Conservation (phyloP, 805 yeast species). For the Yamadazyma akitaensis region DNA sequence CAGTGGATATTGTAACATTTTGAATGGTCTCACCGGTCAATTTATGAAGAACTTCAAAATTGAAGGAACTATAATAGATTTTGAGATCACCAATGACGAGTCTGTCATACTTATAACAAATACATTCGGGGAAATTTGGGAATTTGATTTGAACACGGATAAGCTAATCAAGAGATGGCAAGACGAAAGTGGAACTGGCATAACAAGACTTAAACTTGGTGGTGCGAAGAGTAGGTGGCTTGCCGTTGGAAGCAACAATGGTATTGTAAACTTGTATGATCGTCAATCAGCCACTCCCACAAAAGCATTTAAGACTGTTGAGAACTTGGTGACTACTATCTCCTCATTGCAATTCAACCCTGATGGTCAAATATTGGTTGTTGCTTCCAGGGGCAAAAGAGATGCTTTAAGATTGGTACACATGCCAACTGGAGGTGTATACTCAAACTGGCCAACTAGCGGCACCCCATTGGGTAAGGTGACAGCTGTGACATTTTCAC, state of each 20-base stretch:
- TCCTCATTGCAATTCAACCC: conserved; percentile 69
- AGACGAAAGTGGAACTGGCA: conserved; percentile 82
- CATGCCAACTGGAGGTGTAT: conserved; percentile 81
- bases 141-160: conserved; percentile 48
- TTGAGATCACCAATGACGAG: conserved; percentile 57
- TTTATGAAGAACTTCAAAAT: conserved; percentile 85
- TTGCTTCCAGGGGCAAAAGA: conserved; percentile 79
- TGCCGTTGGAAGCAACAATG: conserved; percentile 86
- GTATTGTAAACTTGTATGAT: conserved; percentile 87
- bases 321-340: conserved; percentile 78
- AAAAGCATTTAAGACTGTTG: conserved; percentile 63
- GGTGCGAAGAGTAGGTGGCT: conserved; percentile 71
- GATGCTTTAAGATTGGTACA: conserved; percentile 88
- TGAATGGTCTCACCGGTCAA: conserved; percentile 77
- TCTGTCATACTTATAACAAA: conserved; percentile 56
- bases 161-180: conserved; percentile 67
- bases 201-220: conserved; percentile 73
- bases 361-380: conserved; percentile 86
- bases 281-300: conserved; percentile 26
- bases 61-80: conserved; percentile 83
- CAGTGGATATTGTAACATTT: conserved; percentile 85
- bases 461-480: conserved; percentile 96
- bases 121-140: conserved; percentile 85
- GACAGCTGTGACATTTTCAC: conserved; percentile 74
- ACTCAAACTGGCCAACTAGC: conserved; percentile 95